Evolutionary conservation across 2,329 filamentous ascomycete species (phyloP).

Genomic region (Colletotrichum higginsianum): DNA sequence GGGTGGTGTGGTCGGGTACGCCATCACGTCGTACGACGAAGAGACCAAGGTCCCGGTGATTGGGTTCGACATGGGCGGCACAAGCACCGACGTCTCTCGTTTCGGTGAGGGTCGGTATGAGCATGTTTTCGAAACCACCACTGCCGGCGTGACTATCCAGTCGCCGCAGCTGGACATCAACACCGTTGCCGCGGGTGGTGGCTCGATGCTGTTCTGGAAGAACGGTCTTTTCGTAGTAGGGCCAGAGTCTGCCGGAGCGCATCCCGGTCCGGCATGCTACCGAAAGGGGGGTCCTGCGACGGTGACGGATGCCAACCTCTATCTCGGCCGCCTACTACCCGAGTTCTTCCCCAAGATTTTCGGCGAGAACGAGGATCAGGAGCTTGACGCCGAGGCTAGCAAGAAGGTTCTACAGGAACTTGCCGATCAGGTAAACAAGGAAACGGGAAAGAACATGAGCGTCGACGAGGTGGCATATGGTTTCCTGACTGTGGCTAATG

Average conservation of each 20-base stretch:
- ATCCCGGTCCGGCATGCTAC: slow-evolving; percentile 92
- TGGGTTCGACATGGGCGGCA: slow-evolving; percentile 97
- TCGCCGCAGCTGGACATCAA: slow-evolving; percentile 95
- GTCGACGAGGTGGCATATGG: slow-evolving; percentile 90
- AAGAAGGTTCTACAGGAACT: slow-evolving; percentile 82
- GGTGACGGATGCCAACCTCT: slow-evolving; percentile 94
- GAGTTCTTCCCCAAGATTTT: slow-evolving; percentile 98
- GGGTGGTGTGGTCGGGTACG: slow-evolving; percentile 94
- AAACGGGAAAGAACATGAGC: slow-evolving; percentile 80
- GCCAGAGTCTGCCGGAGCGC: slow-evolving; percentile 89
- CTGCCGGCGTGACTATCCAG: slow-evolving; percentile 93
- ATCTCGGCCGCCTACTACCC: slow-evolving; percentile 85
- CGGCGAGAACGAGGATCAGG: slow-evolving; percentile 88
- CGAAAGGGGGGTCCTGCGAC: slow-evolving; percentile 90
- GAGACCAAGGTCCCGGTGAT: slow-evolving; percentile 88
- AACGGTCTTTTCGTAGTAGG: slow-evolving; percentile 94
- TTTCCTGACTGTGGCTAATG: slow-evolving; percentile 91
- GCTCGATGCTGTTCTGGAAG: slow-evolving; percentile 86
- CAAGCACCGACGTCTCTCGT: slow-evolving; percentile 90
- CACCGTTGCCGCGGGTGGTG: slow-evolving; percentile 92
- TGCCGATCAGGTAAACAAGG: slow-evolving; percentile 82
- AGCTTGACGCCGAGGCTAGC: slow-evolving; percentile 82
- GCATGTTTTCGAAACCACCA: slow-evolving; percentile 95
- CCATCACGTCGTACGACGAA: slow-evolving; percentile 89
- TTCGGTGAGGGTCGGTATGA: slow-evolving; percentile 90